Evolutionary conservation across 495 filamentous ascomycete species (phyloP).

Genomic region (Geoglossum glabrum): DNA sequence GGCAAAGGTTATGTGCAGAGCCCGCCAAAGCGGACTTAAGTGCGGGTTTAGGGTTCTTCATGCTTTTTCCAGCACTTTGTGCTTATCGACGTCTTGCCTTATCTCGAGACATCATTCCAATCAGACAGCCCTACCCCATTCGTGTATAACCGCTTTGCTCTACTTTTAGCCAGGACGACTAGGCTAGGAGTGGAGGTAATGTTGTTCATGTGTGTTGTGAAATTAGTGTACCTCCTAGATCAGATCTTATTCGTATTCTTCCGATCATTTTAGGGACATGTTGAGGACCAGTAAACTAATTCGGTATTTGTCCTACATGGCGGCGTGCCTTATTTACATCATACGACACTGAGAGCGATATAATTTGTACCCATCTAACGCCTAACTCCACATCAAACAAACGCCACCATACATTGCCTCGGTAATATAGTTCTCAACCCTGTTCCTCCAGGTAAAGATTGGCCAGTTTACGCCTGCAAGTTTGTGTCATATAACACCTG

Average conservation of each 20-base stretch:
- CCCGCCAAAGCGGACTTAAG: constrained; percentile 15
- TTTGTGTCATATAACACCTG: constrained; percentile 7
- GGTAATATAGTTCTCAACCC: background rate
- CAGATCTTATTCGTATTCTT: background rate
- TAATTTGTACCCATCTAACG: background rate
- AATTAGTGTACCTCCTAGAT: background rate
- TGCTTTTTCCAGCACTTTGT: background rate
- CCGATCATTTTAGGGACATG: background rate
- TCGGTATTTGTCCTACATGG: background rate
- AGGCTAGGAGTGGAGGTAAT: background rate
- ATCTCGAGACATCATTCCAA: background rate
- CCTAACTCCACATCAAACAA: background rate
- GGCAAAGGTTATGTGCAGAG: constrained; percentile 75
- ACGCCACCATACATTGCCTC: background rate
- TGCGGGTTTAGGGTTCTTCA: background rate
- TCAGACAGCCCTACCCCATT: background rate
- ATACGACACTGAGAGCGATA: background rate
- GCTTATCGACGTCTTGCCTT: background rate
- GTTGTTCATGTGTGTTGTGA: background rate
- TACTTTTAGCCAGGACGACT: background rate
- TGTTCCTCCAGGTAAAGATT: background rate
- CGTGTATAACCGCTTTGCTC: background rate
- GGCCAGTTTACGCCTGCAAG: background rate
- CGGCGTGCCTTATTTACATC: too few relatives aligned
- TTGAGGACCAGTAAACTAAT: background rate